Base-by-base conservation (phyloP, 2,329 filamentous ascomycete genomes). In the Onygenales sp. region DNA sequence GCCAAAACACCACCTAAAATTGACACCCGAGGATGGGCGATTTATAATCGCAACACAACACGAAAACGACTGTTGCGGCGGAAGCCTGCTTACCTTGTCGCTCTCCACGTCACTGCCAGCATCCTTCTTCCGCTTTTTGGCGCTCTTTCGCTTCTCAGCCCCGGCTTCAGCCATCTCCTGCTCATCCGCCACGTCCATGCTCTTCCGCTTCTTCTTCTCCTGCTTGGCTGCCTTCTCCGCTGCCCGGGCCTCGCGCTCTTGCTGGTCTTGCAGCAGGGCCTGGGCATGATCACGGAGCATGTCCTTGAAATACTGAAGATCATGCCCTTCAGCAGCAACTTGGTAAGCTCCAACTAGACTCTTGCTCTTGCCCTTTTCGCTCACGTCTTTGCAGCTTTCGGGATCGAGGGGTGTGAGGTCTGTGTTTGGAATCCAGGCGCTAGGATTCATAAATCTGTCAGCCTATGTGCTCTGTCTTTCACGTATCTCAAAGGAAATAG, bases 351-450 rank as follows among this genome's bases (percentile, higher is more conserved):
- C 79, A 66, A 86, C 78, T 5, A 98, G 76, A 55, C 83, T 78
- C 73, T 95, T 76, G 87, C 85, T 74, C 17, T 94, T 95, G 54
- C 73, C 71, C 59, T 86, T 81, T 51, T 84, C 85, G 51, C 87
- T 76, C 42, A 82, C 75, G 27, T 84, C 77, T 51, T 82, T 81
- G 58, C 91, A 85, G 31, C 85, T 83, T 51, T 86, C 83, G 11
- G 86, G 75, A 54, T 90, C 84, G 51, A 97, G 82, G 37, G 88
- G 85, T 37, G 83, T 82, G 39, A 98, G 79, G 55, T 88, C 85
- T 21, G 84, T 87, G 70, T 97, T 96, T 56, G 84, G 80, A 59
- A 92, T 88, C 92, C 92, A 98, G 39, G 88, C 87, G 72, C 93
- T 98, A 62, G 54, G 37, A 47, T 17, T 49, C 36, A 39, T 32